These are phyloP conservation scores for Wickerhamomyces ciferrii DNA, from an alignment of 805 yeast species.

Conservation along the genomic window DNA sequence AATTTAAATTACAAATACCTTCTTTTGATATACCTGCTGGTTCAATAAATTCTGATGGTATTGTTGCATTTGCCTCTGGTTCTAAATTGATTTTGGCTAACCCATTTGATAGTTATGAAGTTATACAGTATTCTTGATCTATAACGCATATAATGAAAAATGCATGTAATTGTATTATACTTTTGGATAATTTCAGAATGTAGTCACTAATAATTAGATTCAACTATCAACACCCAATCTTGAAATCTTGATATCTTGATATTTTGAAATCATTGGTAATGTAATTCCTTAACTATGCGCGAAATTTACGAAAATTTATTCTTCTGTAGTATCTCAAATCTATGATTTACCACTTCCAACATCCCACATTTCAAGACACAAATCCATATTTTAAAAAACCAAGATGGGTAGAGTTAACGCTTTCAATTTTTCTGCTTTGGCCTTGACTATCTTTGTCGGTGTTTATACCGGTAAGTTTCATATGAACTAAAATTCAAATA, in stretches of 20 bases:
- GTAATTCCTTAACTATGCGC: too few relatives aligned
- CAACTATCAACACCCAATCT: too few relatives aligned
- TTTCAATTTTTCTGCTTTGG: constrained; percentile 20
- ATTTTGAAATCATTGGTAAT: too few relatives aligned
- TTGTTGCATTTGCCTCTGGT: constrained; percentile 19
- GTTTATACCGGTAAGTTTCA: constrained; percentile 35
- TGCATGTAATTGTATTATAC: too few relatives aligned
- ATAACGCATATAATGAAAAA: not conserved
- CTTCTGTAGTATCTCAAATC: too few relatives aligned
- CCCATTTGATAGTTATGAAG: constrained; percentile 23
- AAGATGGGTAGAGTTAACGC: constrained; percentile 21
- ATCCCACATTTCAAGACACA: too few relatives aligned
- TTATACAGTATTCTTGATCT: constrained; percentile 13
- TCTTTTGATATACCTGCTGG: constrained; percentile 16
- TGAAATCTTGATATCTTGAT: too few relatives aligned
- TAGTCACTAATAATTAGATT: too few relatives aligned
- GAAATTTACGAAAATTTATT: too few relatives aligned
- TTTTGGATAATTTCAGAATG: too few relatives aligned
- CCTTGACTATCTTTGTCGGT: constrained; percentile 29
- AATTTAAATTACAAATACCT: constrained; percentile 17
- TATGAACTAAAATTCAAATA: not conserved
- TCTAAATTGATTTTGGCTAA: constrained; percentile 15
- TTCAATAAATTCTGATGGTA: constrained; percentile 17
- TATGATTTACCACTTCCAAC: too few relatives aligned
- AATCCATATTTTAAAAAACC: too few relatives aligned